Evolutionary conservation across 345 rosid genomes (phyloP).

Genomic region (Rhodomyrtus tomentosa): DNA sequence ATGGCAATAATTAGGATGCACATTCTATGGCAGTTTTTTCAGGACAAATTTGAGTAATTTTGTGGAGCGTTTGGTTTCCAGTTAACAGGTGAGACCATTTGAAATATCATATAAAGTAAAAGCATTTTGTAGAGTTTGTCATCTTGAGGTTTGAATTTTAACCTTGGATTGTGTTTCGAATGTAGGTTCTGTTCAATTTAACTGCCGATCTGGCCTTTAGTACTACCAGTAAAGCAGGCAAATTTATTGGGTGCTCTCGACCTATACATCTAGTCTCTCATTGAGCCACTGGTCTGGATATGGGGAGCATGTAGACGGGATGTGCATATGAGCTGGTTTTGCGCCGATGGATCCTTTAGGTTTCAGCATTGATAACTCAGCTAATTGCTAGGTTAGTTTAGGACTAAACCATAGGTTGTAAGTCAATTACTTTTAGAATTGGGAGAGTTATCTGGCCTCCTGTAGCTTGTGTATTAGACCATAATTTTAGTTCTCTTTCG

Average conservation of each 20-base stretch:
- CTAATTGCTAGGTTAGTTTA: not conserved
- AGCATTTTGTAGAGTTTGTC: not conserved
- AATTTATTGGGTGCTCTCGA: not conserved
- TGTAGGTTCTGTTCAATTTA: not conserved
- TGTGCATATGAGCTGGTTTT: not conserved
- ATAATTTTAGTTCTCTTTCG: not conserved
- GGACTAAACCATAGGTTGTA: not conserved
- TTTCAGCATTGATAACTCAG: not conserved
- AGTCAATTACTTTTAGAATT: not conserved
- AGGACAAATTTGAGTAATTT: not conserved
- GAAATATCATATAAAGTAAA: not conserved
- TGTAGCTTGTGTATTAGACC: rapidly evolving
- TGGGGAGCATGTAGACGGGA: not conserved
- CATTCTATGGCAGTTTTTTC: not conserved
- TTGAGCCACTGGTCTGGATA: not conserved
- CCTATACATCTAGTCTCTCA: not conserved
- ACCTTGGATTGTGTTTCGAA: not conserved
- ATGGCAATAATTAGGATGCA: not conserved
- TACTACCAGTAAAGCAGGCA: not conserved
- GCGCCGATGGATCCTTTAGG: too few species aligned
- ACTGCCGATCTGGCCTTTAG: not conserved
- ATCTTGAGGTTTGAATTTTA: not conserved
- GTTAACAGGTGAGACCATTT: not conserved
- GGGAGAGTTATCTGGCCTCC: not conserved
- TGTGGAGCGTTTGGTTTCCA: not conserved